phyloP scores from a whole-genome alignment of 169 alveolate species.

The Plasmodium vinckei region DNA sequence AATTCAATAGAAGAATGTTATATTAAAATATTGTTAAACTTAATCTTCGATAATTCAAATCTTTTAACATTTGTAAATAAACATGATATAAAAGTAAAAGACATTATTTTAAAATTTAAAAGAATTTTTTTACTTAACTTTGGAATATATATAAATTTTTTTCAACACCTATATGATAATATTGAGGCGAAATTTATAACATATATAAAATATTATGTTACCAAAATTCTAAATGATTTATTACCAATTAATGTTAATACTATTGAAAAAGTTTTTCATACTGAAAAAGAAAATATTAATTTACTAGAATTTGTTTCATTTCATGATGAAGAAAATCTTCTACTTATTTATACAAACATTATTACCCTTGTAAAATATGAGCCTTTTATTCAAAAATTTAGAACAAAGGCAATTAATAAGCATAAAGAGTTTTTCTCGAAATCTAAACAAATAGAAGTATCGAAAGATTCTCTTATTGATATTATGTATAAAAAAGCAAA shows the following conservation, averaged over 20 bases:
- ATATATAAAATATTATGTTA: conserved; percentile 38
- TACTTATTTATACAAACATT: conserved; percentile 24
- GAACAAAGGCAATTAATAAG: background rate
- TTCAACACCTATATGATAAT: conserved; percentile 65
- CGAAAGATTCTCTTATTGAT: conserved; percentile 8
- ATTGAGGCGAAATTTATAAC: conserved; percentile 48
- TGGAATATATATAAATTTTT: conserved; percentile 58
- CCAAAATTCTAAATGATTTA: conserved; percentile 44
- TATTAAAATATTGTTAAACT: conserved; percentile 33
- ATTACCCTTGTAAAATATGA: conserved; percentile 57
- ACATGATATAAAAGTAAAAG: conserved; percentile 42
- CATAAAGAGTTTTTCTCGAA: conserved; percentile 31
- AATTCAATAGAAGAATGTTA: conserved; percentile 53
- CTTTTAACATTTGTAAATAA: conserved; percentile 24
- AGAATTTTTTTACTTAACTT: conserved; percentile 46
- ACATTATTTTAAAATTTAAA: conserved; percentile 48
- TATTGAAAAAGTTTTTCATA: conserved; percentile 17
- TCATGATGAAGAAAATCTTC: conserved; percentile 38
- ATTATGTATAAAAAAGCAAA: conserved; percentile 17
- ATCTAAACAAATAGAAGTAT: conserved; percentile 6
- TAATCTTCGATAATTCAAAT: conserved; percentile 16
- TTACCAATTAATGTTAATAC: conserved; percentile 38
- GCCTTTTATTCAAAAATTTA: conserved; percentile 25
- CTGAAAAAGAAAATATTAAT: conserved; percentile 30
- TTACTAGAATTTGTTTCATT: conserved; percentile 42